These are phyloP conservation scores for Staphylotrichum longicolle DNA, from an alignment of 495 filamentous ascomycete genomes.

Conservation along the genomic window DNA sequence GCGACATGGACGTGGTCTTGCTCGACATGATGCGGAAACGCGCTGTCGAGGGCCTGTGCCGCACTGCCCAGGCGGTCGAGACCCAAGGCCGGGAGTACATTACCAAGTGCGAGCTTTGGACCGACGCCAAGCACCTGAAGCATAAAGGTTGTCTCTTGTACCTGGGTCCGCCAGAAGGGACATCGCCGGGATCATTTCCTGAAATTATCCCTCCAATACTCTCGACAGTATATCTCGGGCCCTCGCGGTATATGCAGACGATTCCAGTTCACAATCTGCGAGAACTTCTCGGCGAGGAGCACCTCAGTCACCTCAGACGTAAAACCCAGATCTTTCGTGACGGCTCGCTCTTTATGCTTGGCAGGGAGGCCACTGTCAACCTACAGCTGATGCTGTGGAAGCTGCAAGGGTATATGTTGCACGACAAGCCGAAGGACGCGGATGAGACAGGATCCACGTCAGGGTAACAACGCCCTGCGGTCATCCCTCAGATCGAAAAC, in stretches of 20 bases:
- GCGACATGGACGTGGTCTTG: conserved; percentile 65
- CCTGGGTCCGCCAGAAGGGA: conserved; percentile 26
- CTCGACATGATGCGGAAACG: conserved; percentile 51
- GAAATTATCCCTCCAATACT: conserved; percentile 21
- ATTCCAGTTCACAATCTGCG: conserved; percentile 45
- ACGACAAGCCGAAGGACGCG: conserved; percentile 1
- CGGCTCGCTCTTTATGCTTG: conserved; percentile 43
- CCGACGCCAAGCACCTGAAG: conserved; percentile 31
- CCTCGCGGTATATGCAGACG: conserved; percentile 19
- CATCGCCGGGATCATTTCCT: not conserved
- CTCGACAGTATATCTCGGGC: conserved; percentile 35
- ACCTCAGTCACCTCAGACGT: conserved; percentile 31
- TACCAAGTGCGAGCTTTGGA: conserved; percentile 36
- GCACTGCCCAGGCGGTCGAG: conserved; percentile 31
- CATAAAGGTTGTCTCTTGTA: conserved; percentile 41
- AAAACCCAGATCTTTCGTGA: conserved; percentile 31
- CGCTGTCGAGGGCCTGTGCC: conserved; percentile 42
- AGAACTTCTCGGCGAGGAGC: conserved; percentile 41
- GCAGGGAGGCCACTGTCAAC: conserved; percentile 45
- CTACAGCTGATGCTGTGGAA: conserved; percentile 64
- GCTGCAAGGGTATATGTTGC: conserved; percentile 58
- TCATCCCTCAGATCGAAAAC: not conserved
- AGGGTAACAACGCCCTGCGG: not conserved
- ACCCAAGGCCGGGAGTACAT: conserved; percentile 34
- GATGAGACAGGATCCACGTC: not conserved